These are phyloP conservation scores for Zymoseptoria ardabiliae DNA, from an alignment of 2,329 filamentous ascomycete genomes.

Conservation along the genomic window DNA sequence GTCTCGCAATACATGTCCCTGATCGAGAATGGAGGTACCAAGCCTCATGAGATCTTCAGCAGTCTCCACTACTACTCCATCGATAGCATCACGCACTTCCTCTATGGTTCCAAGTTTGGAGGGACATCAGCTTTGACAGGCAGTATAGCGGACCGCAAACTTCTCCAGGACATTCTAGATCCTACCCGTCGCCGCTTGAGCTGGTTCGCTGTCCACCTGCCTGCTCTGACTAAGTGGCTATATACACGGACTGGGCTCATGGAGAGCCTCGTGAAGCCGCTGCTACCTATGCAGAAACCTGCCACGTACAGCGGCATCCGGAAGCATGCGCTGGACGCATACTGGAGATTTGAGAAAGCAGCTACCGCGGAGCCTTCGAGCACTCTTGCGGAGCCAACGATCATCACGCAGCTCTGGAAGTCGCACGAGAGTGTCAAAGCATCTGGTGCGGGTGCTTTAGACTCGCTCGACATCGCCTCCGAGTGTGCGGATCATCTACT, in stretches of 20 bases:
- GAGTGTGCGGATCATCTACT: slow-evolving; percentile 49
- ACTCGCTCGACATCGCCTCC: slow-evolving; percentile 41
- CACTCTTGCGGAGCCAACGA: slow-evolving; percentile 20
- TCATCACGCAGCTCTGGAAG: slow-evolving; percentile 36
- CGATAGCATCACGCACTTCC: slow-evolving; percentile 46
- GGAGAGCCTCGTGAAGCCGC: slow-evolving; percentile 31
- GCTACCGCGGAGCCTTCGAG: not conserved
- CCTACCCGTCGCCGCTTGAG: slow-evolving; percentile 39
- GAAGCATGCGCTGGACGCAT: slow-evolving; percentile 34
- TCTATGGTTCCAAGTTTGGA: slow-evolving; percentile 42
- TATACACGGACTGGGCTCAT: slow-evolving; percentile 36
- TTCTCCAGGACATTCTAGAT: slow-evolving; percentile 45
- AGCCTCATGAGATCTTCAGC: slow-evolving; percentile 40
- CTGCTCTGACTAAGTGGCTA: slow-evolving; percentile 42
- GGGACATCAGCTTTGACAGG: slow-evolving; percentile 40
- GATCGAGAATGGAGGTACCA: slow-evolving; percentile 27
- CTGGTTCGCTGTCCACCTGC: slow-evolving; percentile 46
- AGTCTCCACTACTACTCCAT: slow-evolving; percentile 48
- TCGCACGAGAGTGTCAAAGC: not conserved
- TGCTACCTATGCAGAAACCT: slow-evolving; percentile 46
- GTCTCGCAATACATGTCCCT: slow-evolving; percentile 36
- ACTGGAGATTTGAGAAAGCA: not conserved
- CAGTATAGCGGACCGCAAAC: slow-evolving; percentile 29
- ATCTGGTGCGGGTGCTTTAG: not conserved
- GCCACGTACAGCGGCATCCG: slow-evolving; percentile 47